These are phyloP conservation scores for Pythium rhizo-oryzae DNA, from an alignment of 352 stramenopile genomes.

Conservation along the genomic window DNA sequence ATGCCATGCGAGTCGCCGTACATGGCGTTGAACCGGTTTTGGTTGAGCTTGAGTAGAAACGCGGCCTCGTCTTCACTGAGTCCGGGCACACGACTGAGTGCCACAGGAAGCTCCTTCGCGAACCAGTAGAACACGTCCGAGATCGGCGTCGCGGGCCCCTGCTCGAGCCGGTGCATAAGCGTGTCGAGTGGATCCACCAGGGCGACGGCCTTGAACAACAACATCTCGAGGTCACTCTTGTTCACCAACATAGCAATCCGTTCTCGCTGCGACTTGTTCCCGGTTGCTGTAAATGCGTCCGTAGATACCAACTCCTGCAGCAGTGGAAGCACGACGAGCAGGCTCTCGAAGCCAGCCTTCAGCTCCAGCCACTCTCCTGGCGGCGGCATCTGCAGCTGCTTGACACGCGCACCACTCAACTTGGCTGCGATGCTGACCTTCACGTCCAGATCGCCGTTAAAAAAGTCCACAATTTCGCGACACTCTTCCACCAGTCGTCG, in stretches of 20 bases:
- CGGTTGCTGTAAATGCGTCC: conserved; percentile 8
- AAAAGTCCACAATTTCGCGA: conserved; percentile 21
- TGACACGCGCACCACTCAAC: not conserved
- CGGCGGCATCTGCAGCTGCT: conserved; percentile 17
- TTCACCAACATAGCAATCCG: conserved; percentile 1
- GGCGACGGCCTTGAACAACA: conserved; percentile 28
- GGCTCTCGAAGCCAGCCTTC: conserved; percentile 24
- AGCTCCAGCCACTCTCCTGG: conserved; percentile 20
- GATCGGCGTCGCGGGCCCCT: conserved; percentile 19
- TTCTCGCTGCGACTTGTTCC: not conserved
- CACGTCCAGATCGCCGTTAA: conserved; percentile 1
- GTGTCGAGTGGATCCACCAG: conserved; percentile 28
- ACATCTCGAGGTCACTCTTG: not conserved
- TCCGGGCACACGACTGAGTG: conserved; percentile 16
- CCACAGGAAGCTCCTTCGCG: conserved; percentile 29
- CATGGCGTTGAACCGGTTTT: conserved; percentile 32
- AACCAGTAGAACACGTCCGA: conserved; percentile 40
- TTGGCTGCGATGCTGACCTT: not conserved
- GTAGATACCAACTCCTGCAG: conserved; percentile 11
- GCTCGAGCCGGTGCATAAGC: conserved; percentile 13
- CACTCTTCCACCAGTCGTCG: conserved; percentile 27
- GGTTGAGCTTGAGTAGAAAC: conserved; percentile 28
- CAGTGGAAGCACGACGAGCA: conserved; percentile 16
- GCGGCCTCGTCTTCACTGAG: conserved; percentile 15
- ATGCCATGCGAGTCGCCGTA: conserved; percentile 31